A percentile compares a stretch with the other conserved stretches of the same genome.
Evolutionary conservation across 352 stramenopile genomes (phyloP).

Genomic region (Lagenidium sp.): DNA sequence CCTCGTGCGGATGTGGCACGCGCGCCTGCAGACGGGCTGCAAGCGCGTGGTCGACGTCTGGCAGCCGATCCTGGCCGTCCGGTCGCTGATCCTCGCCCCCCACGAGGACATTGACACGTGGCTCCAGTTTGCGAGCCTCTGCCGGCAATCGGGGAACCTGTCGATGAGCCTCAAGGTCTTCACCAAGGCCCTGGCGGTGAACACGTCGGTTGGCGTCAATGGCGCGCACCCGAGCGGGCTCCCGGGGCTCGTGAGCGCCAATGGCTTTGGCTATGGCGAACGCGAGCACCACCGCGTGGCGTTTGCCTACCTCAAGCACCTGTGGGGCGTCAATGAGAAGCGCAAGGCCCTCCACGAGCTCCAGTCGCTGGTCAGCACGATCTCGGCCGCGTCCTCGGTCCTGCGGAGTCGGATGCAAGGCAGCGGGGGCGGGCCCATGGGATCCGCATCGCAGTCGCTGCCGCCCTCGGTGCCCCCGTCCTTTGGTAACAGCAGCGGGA

Average conservation of each 20-base stretch:
- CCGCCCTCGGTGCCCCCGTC: conserved; percentile 17
- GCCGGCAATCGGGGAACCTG: conserved; percentile 81
- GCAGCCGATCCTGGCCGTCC: conserved; percentile 93
- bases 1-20: conserved; percentile 83
- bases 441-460: conserved; percentile 9
- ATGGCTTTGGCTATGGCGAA: conserved; percentile 57
- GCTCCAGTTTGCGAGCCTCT: conserved; percentile 90
- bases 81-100: conserved; percentile 76
- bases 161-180: conserved; percentile 84
- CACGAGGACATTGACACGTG: conserved; percentile 89
- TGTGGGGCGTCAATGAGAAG: conserved; percentile 88
- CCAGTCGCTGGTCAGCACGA: conserved; percentile 69
- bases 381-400: conserved; percentile 36
- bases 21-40: conserved; percentile 68
- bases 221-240: conserved; percentile 3
- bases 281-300: conserved; percentile 90
- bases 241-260: conserved; percentile 2
- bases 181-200: conserved; percentile 61
- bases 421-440: conserved; percentile 1
- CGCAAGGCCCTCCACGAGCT: conserved; percentile 85
- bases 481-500: not conserved
- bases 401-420: conserved; percentile 16
- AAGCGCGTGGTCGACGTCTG: conserved; percentile 89
- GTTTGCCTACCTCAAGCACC: conserved; percentile 94
- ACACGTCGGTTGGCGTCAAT: conserved; percentile 11